phyloP scores from a whole-genome alignment of 371 early-diverging fungal genomes.

The Rhizomucor miehei region DNA sequence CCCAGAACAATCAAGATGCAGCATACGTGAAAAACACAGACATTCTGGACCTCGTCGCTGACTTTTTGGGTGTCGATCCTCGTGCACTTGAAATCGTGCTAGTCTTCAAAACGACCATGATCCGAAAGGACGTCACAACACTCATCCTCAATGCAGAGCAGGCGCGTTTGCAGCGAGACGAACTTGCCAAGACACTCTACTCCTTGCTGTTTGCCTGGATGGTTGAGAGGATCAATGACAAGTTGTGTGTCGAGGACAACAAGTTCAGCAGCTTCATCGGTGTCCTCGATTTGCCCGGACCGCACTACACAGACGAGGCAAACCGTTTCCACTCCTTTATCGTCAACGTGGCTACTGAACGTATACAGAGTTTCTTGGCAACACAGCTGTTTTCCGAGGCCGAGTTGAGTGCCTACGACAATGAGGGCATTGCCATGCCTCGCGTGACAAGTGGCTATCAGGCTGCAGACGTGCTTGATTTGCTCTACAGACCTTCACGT shows the following conservation, averaged over 20 bases:
- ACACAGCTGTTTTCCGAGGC: slow-evolving; percentile 3
- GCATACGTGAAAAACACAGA: slow-evolving; percentile 74
- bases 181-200: slow-evolving; percentile 76
- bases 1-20: slow-evolving; percentile 55
- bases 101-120: slow-evolving; percentile 80
- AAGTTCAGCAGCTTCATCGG: slow-evolving; percentile 70
- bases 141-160: slow-evolving; percentile 78
- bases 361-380: slow-evolving; percentile 52
- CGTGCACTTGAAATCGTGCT: slow-evolving; percentile 79
- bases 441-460: slow-evolving; percentile 2
- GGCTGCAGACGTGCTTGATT: slow-evolving; percentile 30
- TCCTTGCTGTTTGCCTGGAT: slow-evolving; percentile 85
- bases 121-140: slow-evolving; percentile 82
- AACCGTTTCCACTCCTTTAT: slow-evolving; percentile 72
- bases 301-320: slow-evolving; percentile 11
- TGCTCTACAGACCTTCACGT: slow-evolving; percentile 43
- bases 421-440: slow-evolving; percentile 48
- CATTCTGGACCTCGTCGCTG: slow-evolving; percentile 78
- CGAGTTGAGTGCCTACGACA: slow-evolving; percentile 3
- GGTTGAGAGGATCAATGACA: slow-evolving; percentile 82
- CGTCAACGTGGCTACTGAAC: slow-evolving; percentile 81
- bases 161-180: slow-evolving; percentile 77
- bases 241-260: slow-evolving; percentile 64
- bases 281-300: slow-evolving; percentile 68
- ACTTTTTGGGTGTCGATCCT: slow-evolving; percentile 82